Evolutionary conservation across 305 asterid species (phyloP), one percentile per base, ranked within the genome.

Genomic region (Plantago coronopus): DNA sequence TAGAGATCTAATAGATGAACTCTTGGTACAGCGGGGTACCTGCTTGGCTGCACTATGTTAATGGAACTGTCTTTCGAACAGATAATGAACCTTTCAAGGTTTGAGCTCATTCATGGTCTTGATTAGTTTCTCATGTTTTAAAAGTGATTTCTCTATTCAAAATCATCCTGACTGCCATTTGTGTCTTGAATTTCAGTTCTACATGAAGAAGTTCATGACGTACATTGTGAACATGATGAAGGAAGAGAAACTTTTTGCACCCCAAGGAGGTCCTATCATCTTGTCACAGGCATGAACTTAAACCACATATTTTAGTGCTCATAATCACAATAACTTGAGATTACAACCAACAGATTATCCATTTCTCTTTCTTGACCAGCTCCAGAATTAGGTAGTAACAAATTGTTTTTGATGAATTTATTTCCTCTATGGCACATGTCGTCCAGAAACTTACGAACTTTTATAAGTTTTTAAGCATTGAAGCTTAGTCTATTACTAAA

Each of bases 261-360:
- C 95, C 25, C 98, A 88, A 66, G 98, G 98, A 47, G 98, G 98
- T 51, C 98, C 96, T 54, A 88, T 91, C 69, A 83, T 91, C 80
- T 71, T 86, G 78, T 75, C 98, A 45, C 98, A 91, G 96, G 96
- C 78, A 75, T 69, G 81, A 73, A 17, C 44, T 2, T 59, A 19
- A 17, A 64, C 5, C 22, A 34, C 56, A 17, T 44, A 16, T 45
- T 19, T 37, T 20, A 7, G 38, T 38, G 29, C 55, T 29, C 48
- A 46, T 45, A 17, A 54, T 37, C n/a, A 5, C 38, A 6, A 51
- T 14, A 16, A 18, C 22, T 48, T 20, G 2, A 38, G 12, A 38
- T 38, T 10, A 11, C 15, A 38, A 38, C 43, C 43, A 10, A 38
- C 13, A 11, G 12, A 38, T 37, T 38, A 38, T 10, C 15, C 3